These are phyloP conservation scores for Talaromyces sp. DNA, from an alignment of 2,329 filamentous ascomycete genomes.

Conservation along the genomic window DNA sequence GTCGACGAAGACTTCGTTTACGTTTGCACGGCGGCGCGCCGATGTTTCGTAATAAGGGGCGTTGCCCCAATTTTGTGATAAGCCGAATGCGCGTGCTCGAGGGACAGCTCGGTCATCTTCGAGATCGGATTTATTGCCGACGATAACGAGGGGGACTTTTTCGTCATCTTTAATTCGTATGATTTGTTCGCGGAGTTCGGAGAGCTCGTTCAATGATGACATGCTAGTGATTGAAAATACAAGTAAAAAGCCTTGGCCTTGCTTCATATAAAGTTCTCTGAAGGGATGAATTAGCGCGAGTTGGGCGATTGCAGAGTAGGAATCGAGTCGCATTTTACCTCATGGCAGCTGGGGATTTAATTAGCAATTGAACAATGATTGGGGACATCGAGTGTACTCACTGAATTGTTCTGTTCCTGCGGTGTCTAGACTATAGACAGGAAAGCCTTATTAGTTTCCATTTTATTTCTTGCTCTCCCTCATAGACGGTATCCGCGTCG, in stretches of 20 bases:
- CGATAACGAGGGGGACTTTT: constrained; percentile 82
- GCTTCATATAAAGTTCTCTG: constrained; percentile 88
- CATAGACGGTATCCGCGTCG: background rate
- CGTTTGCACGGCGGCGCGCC: constrained; percentile 79
- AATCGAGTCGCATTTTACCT: constrained; percentile 46
- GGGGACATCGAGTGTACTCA: constrained; percentile 50
- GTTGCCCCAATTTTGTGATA: constrained; percentile 83
- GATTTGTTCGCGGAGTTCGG: constrained; percentile 82
- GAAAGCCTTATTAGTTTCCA: constrained; percentile 1
- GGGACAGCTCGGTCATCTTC: constrained; percentile 82
- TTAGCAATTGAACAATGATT: constrained; percentile 17
- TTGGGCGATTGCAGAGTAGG: background rate
- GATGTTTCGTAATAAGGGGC: constrained; percentile 91
- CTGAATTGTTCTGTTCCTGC: constrained; percentile 92
- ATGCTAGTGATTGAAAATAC: constrained; percentile 89
- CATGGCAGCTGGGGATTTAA: constrained; percentile 53
- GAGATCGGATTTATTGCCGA: constrained; percentile 88
- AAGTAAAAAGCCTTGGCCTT: constrained; percentile 85
- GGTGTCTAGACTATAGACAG: constrained; percentile 71
- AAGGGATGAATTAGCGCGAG: constrained; percentile 10
- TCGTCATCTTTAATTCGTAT: constrained; percentile 89
- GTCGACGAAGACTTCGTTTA: constrained; percentile 87
- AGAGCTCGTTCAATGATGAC: constrained; percentile 80
- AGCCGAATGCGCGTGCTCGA: constrained; percentile 75
- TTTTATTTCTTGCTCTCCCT: too few relatives aligned